These are phyloP conservation scores for Sherardia arvensis DNA, from an alignment of 257 asterid genomes.

Conservation along the genomic window DNA sequence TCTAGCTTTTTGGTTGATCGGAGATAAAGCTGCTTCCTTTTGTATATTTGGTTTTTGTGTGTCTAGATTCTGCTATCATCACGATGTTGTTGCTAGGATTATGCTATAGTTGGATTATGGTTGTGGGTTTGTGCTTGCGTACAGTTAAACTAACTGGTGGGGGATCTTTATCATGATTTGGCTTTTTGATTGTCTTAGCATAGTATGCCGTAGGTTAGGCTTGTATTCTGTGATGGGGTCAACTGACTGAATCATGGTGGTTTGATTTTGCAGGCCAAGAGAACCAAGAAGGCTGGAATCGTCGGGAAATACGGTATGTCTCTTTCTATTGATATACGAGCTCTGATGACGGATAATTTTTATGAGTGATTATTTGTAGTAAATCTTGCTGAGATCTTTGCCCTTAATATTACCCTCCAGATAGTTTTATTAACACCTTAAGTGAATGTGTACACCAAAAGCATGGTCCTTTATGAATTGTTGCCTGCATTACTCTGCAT, in stretches of 20 bases:
- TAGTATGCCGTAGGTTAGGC: not conserved
- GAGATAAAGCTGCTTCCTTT: not conserved
- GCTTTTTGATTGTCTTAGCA: not conserved
- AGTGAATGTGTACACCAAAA: no score
- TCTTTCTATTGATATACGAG: no score
- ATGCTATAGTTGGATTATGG: not conserved
- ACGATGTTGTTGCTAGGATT: not conserved
- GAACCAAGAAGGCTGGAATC: slow-evolving; percentile 60
- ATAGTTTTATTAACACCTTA: not conserved
- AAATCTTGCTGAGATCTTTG: not conserved
- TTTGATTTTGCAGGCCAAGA: slow-evolving; percentile 35
- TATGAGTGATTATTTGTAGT: no score
- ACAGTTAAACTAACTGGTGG: no score
- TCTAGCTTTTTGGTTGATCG: not conserved
- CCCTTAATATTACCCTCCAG: not conserved
- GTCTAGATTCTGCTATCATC: not conserved
- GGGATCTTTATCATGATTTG: no score
- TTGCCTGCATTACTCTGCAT: not conserved
- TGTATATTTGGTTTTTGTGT: no score
- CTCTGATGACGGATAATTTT: not conserved
- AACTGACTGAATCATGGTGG: not conserved
- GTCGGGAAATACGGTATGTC: slow-evolving; percentile 47
- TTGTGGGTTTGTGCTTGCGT: not conserved
- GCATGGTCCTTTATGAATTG: not conserved
- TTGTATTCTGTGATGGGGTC: not conserved